Conservation (phyloP, 306 rosid genomes). For the Aeschynomene evenia region DNA sequence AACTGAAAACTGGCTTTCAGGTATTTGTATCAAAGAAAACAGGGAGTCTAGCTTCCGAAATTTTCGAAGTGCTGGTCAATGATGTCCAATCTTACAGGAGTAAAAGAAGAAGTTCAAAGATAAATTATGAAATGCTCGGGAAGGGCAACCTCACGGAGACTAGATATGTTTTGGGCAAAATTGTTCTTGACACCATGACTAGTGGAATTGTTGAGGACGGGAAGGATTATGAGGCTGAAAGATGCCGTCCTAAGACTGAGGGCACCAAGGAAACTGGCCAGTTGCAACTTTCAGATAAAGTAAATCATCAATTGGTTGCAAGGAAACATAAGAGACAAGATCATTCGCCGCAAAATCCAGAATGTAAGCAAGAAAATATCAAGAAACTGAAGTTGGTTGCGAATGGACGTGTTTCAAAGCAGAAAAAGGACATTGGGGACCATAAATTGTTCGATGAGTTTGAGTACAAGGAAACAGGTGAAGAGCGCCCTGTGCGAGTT, state of each 20-base stretch:
- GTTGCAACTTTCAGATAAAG: constrained; percentile 28
- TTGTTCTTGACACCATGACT: constrained; percentile 71
- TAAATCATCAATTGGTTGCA: constrained; percentile 27
- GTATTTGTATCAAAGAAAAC: constrained; percentile 57
- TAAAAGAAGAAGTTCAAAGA: constrained; percentile 42
- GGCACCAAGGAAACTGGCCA: constrained; percentile 26
- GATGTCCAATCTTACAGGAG: constrained; percentile 43
- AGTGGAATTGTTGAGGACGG: constrained; percentile 34
- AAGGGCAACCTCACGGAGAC: constrained; percentile 55
- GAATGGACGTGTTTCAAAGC: constrained; percentile 28
- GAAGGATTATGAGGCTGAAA: constrained; percentile 42
- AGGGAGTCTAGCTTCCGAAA: constrained; percentile 43
- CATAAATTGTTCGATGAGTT: constrained; percentile 14
- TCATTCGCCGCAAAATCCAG: constrained; percentile 22
- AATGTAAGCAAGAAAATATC: constrained; percentile 21
- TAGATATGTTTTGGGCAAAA: constrained; percentile 70
- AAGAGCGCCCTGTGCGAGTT: constrained; percentile 16
- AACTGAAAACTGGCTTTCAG: constrained; percentile 50
- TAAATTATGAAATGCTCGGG: constrained; percentile 56
- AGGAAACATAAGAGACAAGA: constrained; percentile 33
- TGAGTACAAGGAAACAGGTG: constrained; percentile 25
- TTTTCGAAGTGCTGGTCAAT: constrained; percentile 50
- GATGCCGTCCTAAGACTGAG: constrained; percentile 24
- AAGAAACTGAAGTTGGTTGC: constrained; percentile 46
- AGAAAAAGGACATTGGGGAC: constrained; percentile 14